Percentiles rank a stretch among this genome's conserved stretches.
Evolutionary conservation across 495 filamentous ascomycete genomes (phyloP).

Genomic region (Tuber brumale): DNA sequence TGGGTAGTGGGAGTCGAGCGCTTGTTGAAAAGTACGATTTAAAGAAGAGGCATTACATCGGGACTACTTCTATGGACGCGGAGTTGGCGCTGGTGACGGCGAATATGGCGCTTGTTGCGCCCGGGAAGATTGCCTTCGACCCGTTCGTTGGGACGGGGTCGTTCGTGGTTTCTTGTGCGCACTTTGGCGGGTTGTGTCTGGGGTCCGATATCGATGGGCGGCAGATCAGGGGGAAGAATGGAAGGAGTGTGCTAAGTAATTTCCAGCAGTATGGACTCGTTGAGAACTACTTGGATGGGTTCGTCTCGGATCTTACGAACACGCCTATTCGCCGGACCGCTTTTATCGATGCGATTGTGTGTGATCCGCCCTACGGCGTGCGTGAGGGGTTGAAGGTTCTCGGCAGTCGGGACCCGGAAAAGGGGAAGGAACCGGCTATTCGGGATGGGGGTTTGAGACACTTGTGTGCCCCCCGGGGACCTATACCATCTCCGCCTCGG

Average conservation of each 20-base stretch:
- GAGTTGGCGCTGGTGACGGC: constrained; percentile 87
- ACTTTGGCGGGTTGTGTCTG: constrained; percentile 74
- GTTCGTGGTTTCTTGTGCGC: constrained; percentile 76
- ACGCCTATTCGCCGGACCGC: constrained; percentile 60
- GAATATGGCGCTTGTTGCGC: constrained; percentile 75
- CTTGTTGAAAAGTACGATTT: constrained; percentile 71
- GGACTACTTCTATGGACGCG: constrained; percentile 93
- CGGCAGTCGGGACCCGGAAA: constrained; percentile 62
- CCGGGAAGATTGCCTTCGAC: constrained; percentile 81
- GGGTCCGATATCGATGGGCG: constrained; percentile 92
- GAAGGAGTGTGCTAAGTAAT: constrained; percentile 60
- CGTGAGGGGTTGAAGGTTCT: constrained; percentile 85
- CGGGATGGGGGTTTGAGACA: constrained; percentile 66
- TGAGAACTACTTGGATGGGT: constrained; percentile 61
- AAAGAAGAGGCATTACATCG: constrained; percentile 88
- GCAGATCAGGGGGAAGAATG: constrained; percentile 64
- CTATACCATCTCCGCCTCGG: background rate
- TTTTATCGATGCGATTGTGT: constrained; percentile 85
- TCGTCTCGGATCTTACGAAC: constrained; percentile 84
- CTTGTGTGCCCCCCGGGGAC: constrained; percentile 48
- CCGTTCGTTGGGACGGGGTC: constrained; percentile 93
- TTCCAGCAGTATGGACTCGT: constrained; percentile 75
- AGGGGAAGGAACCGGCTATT: constrained; percentile 55
- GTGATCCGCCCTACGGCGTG: constrained; percentile 96
- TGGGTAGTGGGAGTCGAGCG: constrained; percentile 58